Evolutionary conservation across 179 eudicot genomes (phyloP), one percentile per base, ranked within the genome.

Genomic region (Nepenthes alata): DNA sequence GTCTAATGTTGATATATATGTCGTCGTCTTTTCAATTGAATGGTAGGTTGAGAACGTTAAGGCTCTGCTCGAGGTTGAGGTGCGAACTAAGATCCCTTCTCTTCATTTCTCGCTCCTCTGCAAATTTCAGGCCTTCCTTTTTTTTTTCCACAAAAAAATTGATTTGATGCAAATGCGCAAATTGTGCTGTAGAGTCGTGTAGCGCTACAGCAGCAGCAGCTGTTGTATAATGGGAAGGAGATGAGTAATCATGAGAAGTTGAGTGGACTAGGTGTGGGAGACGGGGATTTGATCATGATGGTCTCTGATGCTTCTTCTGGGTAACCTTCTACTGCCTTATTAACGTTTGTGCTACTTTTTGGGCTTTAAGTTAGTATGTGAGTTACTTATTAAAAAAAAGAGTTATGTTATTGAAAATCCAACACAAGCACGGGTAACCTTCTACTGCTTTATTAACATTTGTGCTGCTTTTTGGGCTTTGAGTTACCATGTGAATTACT

Each of bases 1-100:
- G 52, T 48, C 12, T 5, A 52, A 52, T 52, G n/a, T 13, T n/a
- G 15, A 5, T 3, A 2, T 14, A 12, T 52, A 2, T 52, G 25
- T 5, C 13, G 4, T 52, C 25, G 35, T 37, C 53, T 57, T 56
- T 35, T 48, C 5, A 47, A 51, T 53, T 41, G 2, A 55, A 6
- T 69, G 11, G 13, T 81, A 93, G 98, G 93, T 93, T 59, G 98
- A 93, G 73, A 91, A 93, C 66, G 76, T 93, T 75, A 93, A 93
- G 81, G 98, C 98, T 73, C 72, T 93, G 52, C 90, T 93, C 50
- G 98, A 93, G 71, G 96, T 93, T 56, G 98, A 93, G 96, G 98
- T 93, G 11, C 6, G 4, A 11, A 8, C 37, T 6, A 13, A 5
- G 14, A n/a, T 37, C 13, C 35, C 36, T 57, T 7, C 35, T 39